These are phyloP conservation scores for Pythium sp. DNA, from an alignment of 352 stramenopile genomes.

Conservation along the genomic window DNA sequence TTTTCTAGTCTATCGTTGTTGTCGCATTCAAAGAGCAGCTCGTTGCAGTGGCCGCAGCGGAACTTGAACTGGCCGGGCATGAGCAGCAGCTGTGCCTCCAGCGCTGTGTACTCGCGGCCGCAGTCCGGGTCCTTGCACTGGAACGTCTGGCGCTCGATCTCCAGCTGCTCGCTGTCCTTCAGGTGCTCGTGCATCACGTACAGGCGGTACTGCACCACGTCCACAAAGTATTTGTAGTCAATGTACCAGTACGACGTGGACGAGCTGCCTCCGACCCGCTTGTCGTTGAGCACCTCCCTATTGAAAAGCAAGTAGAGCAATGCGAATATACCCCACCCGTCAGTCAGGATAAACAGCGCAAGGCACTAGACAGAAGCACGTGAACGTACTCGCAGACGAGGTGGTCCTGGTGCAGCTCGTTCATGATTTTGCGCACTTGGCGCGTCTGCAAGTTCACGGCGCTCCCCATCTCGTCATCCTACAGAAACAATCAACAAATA, in stretches of 20 bases:
- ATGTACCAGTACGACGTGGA: constrained; percentile 91
- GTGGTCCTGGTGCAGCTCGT: constrained; percentile 83
- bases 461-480: constrained; percentile 88
- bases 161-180: constrained; percentile 82
- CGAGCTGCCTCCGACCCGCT: constrained; percentile 74
- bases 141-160: constrained; percentile 87
- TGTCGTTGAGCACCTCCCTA: constrained; percentile 88
- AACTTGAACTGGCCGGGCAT: constrained; percentile 85
- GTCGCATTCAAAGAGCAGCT: constrained; percentile 82
- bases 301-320: not conserved
- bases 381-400: constrained; percentile 72
- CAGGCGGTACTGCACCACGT: constrained; percentile 86
- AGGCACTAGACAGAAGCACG: not conserved
- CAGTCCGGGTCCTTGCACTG: constrained; percentile 84
- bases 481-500: not conserved
- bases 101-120: constrained; percentile 81
- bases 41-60: constrained; percentile 84
- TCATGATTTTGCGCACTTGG: constrained; percentile 89
- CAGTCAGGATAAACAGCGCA: not conserved
- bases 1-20: constrained; percentile 81
- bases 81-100: constrained; percentile 80
- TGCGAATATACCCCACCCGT: not conserved
- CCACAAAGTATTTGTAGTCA: constrained; percentile 91
- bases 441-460: constrained; percentile 86
- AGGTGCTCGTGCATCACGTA: constrained; percentile 87